Evolutionary conservation across 345 rosid species (phyloP).

Genomic region (Camelina hispida): DNA sequence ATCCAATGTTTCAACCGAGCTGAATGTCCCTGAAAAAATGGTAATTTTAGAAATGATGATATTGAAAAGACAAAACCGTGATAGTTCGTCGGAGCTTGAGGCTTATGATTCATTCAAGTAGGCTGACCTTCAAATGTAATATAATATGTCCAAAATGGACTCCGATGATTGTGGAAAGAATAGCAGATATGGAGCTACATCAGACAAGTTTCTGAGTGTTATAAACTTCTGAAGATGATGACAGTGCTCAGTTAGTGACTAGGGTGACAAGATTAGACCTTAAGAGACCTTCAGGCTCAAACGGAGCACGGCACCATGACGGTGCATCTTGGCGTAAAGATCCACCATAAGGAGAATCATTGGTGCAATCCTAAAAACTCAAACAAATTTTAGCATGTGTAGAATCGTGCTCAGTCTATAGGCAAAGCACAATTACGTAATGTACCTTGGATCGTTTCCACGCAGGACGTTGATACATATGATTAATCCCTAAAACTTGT

Average conservation of each 20-base stretch:
- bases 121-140: constrained; percentile 64
- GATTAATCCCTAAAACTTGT: constrained; percentile 69
- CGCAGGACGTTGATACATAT: constrained; percentile 82
- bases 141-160: constrained; percentile 88
- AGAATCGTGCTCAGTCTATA: background rate
- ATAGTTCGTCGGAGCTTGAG: background rate
- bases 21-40: constrained; percentile 55
- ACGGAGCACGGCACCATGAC: constrained; percentile 88
- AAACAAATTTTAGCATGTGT: background rate
- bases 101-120: background rate
- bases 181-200: constrained; percentile 80
- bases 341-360: constrained; percentile 66
- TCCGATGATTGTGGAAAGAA: constrained; percentile 80
- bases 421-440: background rate
- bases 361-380: constrained; percentile 74
- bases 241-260: background rate
- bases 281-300: constrained; percentile 91
- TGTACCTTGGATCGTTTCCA: constrained; percentile 90
- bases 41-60: background rate
- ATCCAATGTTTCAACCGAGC: constrained; percentile 81
- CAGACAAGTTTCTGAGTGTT: constrained; percentile 17
- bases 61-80: background rate
- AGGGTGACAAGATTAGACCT: constrained; percentile 52
- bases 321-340: constrained; percentile 65
- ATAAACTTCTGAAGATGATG: constrained; percentile 7